A percentile compares a stretch with the other conserved stretches of the same genome.
Conservation (phyloP, 2,329 filamentous ascomycete species). For the Atkinsonella texensis region DNA sequence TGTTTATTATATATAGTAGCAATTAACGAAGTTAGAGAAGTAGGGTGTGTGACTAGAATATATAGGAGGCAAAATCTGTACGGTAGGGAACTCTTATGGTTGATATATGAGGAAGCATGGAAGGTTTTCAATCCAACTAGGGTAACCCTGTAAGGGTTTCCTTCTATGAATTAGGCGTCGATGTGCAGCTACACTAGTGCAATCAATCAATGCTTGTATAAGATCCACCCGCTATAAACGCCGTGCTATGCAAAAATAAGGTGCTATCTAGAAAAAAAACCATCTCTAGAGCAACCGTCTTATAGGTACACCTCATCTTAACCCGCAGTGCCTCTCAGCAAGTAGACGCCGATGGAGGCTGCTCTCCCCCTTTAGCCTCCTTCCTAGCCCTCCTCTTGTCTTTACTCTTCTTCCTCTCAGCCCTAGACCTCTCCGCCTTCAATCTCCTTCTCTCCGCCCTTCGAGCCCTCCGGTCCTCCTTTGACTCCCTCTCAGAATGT, state of each 20-base stretch:
- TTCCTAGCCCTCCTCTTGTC: slow-evolving; percentile 35
- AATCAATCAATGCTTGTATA: not conserved
- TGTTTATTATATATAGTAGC: too few species aligned
- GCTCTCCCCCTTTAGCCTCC: slow-evolving; percentile 28
- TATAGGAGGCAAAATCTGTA: too few species aligned
- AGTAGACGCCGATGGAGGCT: slow-evolving; percentile 17
- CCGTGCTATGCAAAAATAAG: slow-evolving; percentile 5
- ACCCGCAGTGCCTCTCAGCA: not conserved
- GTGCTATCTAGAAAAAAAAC: not conserved
- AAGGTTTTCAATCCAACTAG: too few species aligned
- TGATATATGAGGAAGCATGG: too few species aligned
- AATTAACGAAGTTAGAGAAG: too few species aligned
- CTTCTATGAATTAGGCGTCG: too few species aligned
- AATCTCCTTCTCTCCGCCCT: slow-evolving; percentile 21
- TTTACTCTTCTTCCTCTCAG: slow-evolving; percentile 12
- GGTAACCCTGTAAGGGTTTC: too few species aligned
- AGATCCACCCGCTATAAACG: not conserved
- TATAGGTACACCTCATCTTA: not conserved
- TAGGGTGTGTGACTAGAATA: too few species aligned
- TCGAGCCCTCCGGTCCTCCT: slow-evolving; percentile 28
- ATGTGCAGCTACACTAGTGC: too few species aligned
- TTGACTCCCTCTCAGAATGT: slow-evolving; percentile 18
- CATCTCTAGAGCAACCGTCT: not conserved
- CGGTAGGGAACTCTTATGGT: too few species aligned
- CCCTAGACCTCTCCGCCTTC: slow-evolving; percentile 15